These are phyloP conservation scores for Taphrina sp. DNA, from an alignment of 1,139 yeast genomes.

Conservation along the genomic window DNA sequence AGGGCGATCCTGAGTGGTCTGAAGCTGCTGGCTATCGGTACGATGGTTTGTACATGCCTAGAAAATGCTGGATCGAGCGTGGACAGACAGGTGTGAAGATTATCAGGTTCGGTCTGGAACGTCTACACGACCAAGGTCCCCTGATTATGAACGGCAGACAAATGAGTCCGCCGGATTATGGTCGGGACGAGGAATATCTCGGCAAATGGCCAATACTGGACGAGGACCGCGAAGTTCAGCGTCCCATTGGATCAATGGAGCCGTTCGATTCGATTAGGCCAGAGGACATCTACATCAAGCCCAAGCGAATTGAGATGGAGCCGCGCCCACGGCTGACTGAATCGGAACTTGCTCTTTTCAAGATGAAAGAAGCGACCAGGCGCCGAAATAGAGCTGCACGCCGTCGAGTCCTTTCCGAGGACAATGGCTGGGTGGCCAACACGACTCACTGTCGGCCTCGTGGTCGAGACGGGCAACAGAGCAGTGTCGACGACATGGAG, in stretches of 20 bases:
- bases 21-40: background rate
- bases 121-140: slow-evolving; percentile 6
- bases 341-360: background rate
- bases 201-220: slow-evolving; percentile 1
- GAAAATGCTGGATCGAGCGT: slow-evolving; percentile 4
- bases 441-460: too few relatives aligned
- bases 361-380: background rate
- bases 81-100: background rate
- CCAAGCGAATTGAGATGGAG: background rate
- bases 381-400: background rate
- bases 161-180: background rate
- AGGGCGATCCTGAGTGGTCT: background rate
- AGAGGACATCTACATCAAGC: background rate
- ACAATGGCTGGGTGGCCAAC: too few relatives aligned
- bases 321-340: background rate
- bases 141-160: background rate
- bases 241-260: background rate
- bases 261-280: background rate
- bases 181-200: background rate
- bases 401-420: too few relatives aligned
- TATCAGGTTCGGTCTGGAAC: slow-evolving; percentile 2
- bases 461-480: background rate
- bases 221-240: slow-evolving; percentile 5
- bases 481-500: background rate
- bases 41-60: background rate